Evolutionary conservation across 116 monocot genomes (phyloP), one percentile per base, ranked within the genome.

Genomic region (Trichopus zeylanicus): DNA sequence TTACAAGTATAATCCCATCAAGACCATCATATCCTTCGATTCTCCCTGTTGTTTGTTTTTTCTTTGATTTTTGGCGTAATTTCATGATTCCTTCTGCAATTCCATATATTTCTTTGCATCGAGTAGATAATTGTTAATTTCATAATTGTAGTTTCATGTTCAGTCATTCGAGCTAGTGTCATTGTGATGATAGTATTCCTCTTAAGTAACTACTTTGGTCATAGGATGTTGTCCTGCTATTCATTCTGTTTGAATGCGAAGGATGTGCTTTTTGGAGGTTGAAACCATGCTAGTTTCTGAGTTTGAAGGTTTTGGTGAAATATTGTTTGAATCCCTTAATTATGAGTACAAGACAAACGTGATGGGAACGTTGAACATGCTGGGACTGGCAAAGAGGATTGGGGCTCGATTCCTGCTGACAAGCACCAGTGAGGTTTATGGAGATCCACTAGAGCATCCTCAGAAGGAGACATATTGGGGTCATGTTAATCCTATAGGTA

Each of bases 401-500:
- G 94, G 94, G 19, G 94, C 94, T 29, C 60, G 89, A 6, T 93
- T 97, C 56, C 67, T 97, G 7, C 62, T 97, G 62, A 97, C 95
- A 4, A 97, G 95, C 51, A 97, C 95, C 22, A 97, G 95, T 42
- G 95, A 97, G 69, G 87, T 97, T 32, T 95, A 95, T 73, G 95
- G 95, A 26, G 95, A 95, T 55, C 95, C 95, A 15, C 79, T 95
- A 56, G 86, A 95, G 75, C 95, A 95, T 51, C 90, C 95, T 49
- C 95, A 95, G 65, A 86, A 86, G 67, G 95, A 95, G 60, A 87
- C 84, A 5, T 95, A 95, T 39, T 95, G 95, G 95, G 95, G 95
- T 26, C 74, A 95, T 68, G 95, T 95, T 61, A 95, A 95, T 59
- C 90, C 95, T 38, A 95, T 90, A 62, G 95, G 95, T 95, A 25